Base-by-base conservation (phyloP, 352 stramenopile species). In the Phytophthora aleatoria region DNA sequence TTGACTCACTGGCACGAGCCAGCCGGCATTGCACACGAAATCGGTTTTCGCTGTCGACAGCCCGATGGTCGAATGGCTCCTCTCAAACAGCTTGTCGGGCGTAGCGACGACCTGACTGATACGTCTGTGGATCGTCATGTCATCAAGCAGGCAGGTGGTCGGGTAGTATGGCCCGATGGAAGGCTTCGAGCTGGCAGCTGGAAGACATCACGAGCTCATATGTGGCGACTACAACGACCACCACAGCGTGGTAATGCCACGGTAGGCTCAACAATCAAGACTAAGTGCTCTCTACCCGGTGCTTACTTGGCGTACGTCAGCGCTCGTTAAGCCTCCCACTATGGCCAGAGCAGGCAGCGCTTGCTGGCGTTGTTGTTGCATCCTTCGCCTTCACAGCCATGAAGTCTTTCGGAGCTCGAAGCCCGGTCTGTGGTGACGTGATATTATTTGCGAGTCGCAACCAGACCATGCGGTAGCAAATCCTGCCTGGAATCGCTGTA, bases 21-120 rank as follows among this genome's bases (percentile, higher is more conserved):
- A 15, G 3, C 35, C 12, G 44, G 30, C 48, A 35, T 58, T 58
- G 57, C 57, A 64, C 35, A 41, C 35, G 35, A 41, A 16, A 41
- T 6, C 12, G 11, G 12, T n/a, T 10, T 41, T 41, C 35, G 20
- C 16, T 28, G 36, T 27, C 1, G 11, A 35, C 35, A 41, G 35
- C 35, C 35, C 35, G 35, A 41, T 38, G 50, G 52, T 45, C 52
- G 50, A 47, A 54, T 60, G 41, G 50, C 51, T 67, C 59, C 50
- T 56, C 59, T 67, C 51, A 62, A 62, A 43, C 55, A 62, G 47
- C 38, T 57, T 56, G 51, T 55, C 50, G 42, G 7, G n/a, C 42
- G 58, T 59, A 16, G 58, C 50, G 57, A 65, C 57, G 24, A 27
- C 16, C 27, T 28, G 26, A 43, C 38, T 43, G 38, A 28, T 26